Conservation (phyloP, 1,284 basidiomycete species). For the Singerocomus rubriflavus region DNA sequence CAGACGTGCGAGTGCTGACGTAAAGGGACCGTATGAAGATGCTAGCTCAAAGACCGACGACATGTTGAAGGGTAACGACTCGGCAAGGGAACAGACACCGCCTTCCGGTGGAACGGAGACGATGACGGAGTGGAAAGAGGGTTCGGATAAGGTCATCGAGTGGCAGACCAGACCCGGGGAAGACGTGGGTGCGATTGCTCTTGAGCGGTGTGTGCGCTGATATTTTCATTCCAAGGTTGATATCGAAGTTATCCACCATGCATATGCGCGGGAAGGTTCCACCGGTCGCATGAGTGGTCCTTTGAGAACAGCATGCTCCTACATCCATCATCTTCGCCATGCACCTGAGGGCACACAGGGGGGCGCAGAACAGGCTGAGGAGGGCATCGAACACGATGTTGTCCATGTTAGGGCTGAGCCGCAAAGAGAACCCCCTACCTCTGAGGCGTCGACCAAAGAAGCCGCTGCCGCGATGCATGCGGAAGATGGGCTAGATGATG, state of each 20-base stretch:
- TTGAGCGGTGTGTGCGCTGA: conserved; percentile 13
- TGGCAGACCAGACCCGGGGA: conserved; percentile 29
- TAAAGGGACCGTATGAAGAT: conserved; percentile 2
- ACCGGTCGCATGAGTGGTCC: neutral
- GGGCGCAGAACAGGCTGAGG: conserved; percentile 1
- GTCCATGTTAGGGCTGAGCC: neutral
- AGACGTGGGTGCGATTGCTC: conserved; percentile 19
- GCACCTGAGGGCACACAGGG: conserved; percentile 3
- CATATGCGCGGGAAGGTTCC: conserved; percentile 9
- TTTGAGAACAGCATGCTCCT: conserved; percentile 3
- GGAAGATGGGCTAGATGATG: conserved; percentile 13
- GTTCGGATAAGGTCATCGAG: conserved; percentile 52
- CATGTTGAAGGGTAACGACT: conserved; percentile 16
- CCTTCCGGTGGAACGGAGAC: conserved; percentile 45
- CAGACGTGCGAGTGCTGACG: conserved; percentile 19
- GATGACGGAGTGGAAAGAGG: conserved; percentile 62
- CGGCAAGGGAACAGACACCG: conserved; percentile 26
- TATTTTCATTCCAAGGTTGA: conserved; percentile 20
- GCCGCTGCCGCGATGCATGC: neutral
- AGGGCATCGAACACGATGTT: neutral
- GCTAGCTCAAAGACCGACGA: conserved; percentile 18
- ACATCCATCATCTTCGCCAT: conserved; percentile 12
- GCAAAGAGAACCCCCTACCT: neutral
- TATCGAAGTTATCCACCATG: conserved; percentile 26
- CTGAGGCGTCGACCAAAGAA: neutral